Evolutionary conservation across 768 basidiomycete genomes (phyloP), one percentile per base, ranked within the genome.

Genomic region (Suillus cothurnatus): DNA sequence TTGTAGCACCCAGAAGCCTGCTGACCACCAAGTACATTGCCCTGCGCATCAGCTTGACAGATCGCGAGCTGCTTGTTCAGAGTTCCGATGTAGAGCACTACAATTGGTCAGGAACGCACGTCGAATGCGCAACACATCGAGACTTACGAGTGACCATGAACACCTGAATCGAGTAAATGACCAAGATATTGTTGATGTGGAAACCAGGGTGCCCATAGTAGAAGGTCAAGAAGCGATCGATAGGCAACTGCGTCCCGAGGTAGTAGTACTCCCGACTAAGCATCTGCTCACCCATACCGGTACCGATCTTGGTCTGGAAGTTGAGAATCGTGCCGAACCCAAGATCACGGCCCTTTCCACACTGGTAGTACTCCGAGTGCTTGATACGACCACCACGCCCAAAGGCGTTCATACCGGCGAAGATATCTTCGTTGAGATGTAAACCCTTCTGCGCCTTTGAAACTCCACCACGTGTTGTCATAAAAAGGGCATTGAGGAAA

Each of bases 271-370:
- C 97, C 70, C 97, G 89, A 79, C 95, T 98, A 71, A 99, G 90
- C 95, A 99, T 97, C 75, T 99, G 97, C 78, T 99, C 97, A 71
- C 97, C 97, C 97, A 99, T 99, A 79, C 97, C 97, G 36, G 94
- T 97, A 34, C 97, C 97, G 72, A 99, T 97, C 86, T 99, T 99
- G 59, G 97, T 99, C 83, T 98, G 95, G 88, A 99, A 99, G 78
- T 99, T 99, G 72, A 99, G 82, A 74, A 99, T 99, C 53, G 97
- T 99, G 61, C 97, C 97, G 75, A 99, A 99, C 63, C 97, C 97
- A 67, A 99, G 90, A 82, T 99, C 97, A 80, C 97, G 92, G 63
- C 97, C 97, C 82, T 99, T 98, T 68, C 97, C 97, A 74, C 97
- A 99, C 79, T 99, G 97, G 76, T 99, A 99, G 80, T 99, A 99